Conservation (phyloP, 2,329 filamentous ascomycete species). For the Aspergillus sp. region DNA sequence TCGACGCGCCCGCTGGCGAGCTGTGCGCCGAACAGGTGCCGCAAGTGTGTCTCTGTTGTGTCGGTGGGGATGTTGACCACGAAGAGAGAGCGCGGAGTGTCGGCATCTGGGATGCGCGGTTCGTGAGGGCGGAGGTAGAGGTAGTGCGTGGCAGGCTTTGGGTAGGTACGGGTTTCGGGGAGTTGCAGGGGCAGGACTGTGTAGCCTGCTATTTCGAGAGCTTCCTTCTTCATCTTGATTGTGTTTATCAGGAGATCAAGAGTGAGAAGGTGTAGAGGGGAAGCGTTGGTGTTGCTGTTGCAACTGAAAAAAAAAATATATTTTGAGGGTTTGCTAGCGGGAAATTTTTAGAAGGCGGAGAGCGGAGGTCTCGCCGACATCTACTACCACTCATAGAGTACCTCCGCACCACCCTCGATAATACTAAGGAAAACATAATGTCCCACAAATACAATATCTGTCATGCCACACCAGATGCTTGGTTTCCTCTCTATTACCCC, state of each 20-base stretch:
- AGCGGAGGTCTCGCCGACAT: not conserved
- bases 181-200: conserved; percentile 67
- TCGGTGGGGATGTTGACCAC: conserved; percentile 87
- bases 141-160: conserved; percentile 68
- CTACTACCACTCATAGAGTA: not conserved
- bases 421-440: not conserved
- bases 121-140: conserved; percentile 82
- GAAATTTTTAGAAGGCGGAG: conserved; percentile 23
- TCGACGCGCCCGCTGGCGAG: conserved; percentile 78
- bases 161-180: conserved; percentile 61
- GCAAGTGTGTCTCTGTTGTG: conserved; percentile 73
- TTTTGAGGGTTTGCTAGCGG: conserved; percentile 7
- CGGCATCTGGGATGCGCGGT: conserved; percentile 70
- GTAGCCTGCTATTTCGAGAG: conserved; percentile 58
- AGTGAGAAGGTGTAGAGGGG: not conserved
- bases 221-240: conserved; percentile 34
- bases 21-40: conserved; percentile 69
- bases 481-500: too few relatives aligned
- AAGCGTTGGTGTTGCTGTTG: not conserved
- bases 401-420: not conserved
- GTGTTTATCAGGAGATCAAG: not conserved
- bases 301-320: conserved; percentile 1
- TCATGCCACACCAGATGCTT: not conserved
- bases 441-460: not conserved
- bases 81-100: conserved; percentile 79